A percentile compares a stretch with the other conserved stretches of the same genome.
Evolutionary conservation across 192 early-diverging fungal genomes (phyloP).

Genomic region (Linnemannia schmuckeri): DNA sequence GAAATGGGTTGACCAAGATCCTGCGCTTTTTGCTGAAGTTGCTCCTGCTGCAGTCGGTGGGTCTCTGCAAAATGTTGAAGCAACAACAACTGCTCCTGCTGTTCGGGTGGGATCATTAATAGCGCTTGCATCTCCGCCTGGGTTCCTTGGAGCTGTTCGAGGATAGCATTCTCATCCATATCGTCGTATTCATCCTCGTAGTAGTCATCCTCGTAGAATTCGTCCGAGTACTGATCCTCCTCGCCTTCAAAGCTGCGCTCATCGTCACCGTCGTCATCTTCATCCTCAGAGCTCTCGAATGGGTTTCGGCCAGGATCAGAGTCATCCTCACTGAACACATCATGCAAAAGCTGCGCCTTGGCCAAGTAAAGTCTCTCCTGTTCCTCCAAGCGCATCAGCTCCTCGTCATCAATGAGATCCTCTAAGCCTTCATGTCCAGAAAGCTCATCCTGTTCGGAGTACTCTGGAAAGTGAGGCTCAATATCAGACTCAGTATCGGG

Average conservation of each 20-base stretch:
- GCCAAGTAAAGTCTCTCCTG: conserved; percentile 35
- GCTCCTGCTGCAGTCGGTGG: conserved; percentile 46
- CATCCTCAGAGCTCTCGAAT: conserved; percentile 50
- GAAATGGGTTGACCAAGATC: neutral
- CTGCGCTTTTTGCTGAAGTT: neutral
- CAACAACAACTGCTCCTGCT: conserved; percentile 47
- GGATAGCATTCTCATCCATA: conserved; percentile 30
- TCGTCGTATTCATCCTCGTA: conserved; percentile 43
- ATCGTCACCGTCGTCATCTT: conserved; percentile 25
- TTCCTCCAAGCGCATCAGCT: conserved; percentile 36
- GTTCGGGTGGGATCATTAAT: conserved; percentile 54
- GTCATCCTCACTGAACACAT: conserved; percentile 39
- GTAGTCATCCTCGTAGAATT: conserved; percentile 53
- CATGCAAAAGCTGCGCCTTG: conserved; percentile 39
- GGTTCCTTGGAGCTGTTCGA: conserved; percentile 34
- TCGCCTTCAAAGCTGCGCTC: conserved; percentile 36
- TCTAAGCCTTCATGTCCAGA: conserved; percentile 39
- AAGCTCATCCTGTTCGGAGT: conserved; percentile 29
- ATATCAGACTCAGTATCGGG: conserved; percentile 23
- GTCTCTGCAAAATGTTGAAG: conserved; percentile 50
- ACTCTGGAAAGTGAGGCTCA: conserved; percentile 12
- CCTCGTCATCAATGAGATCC: conserved; percentile 47
- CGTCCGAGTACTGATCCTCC: conserved; percentile 54
- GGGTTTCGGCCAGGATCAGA: conserved; percentile 42
- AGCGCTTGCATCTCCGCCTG: conserved; percentile 45